These are phyloP conservation scores for Kodamaea fukazawae DNA, from an alignment of 805 yeast genomes.

Conservation along the genomic window DNA sequence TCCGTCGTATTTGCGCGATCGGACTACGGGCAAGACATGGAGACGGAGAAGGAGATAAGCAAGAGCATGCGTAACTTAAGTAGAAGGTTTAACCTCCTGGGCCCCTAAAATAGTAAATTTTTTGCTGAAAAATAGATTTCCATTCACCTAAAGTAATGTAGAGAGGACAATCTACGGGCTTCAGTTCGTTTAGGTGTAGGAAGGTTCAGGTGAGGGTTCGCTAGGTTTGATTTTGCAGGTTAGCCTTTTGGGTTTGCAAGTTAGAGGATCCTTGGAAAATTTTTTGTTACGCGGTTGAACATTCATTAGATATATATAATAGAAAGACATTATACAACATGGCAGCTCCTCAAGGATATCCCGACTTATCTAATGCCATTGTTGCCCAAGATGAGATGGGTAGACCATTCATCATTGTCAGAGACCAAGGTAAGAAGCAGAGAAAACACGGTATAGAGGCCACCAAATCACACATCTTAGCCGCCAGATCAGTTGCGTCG, in stretches of 20 bases:
- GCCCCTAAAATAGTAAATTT: too few species aligned
- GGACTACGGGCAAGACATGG: too few species aligned
- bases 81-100: too few species aligned
- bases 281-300: conserved; percentile 7
- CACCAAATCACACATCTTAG: conserved; percentile 79
- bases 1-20: too few species aligned
- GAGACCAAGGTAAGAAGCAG: conserved; percentile 79
- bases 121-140: too few species aligned
- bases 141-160: too few species aligned
- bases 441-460: conserved; percentile 50
- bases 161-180: too few species aligned
- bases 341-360: conserved; percentile 43
- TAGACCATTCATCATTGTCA: conserved; percentile 94
- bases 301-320: background rate
- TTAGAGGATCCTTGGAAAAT: conserved; percentile 5
- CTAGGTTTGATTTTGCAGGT: conserved; percentile 4
- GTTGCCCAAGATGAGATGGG: conserved; percentile 99
- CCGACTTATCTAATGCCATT: conserved; percentile 96
- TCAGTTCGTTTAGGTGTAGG: too few species aligned
- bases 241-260: conserved; percentile 1
- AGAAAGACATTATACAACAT: conserved; percentile 8
- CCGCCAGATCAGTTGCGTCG: conserved; percentile 92
- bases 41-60: too few species aligned
- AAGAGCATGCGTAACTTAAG: too few species aligned
- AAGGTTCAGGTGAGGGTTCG: too few species aligned